Conservation (phyloP, 1,284 basidiomycete genomes). For the Pseudozyma hubeiensis region DNA sequence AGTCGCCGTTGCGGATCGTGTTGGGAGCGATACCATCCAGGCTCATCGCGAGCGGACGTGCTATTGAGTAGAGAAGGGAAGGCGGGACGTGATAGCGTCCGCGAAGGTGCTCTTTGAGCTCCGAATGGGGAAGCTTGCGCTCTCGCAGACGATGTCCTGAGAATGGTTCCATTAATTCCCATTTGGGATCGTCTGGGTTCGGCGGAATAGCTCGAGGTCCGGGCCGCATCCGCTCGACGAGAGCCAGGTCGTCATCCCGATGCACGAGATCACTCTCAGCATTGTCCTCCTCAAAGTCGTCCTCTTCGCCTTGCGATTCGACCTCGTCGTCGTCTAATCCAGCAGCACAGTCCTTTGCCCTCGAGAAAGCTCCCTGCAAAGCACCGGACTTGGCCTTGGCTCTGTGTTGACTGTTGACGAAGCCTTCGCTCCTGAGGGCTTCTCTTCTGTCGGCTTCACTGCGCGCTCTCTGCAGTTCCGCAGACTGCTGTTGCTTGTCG, state of each 20-base stretch:
- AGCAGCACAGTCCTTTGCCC: slow-evolving; percentile 9
- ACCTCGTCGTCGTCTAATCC: slow-evolving; percentile 1
- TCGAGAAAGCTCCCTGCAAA: slow-evolving; percentile 17
- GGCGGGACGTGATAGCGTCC: slow-evolving; percentile 88
- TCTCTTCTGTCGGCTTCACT: slow-evolving; percentile 26
- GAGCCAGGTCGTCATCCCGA: slow-evolving; percentile 29
- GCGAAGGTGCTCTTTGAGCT: slow-evolving; percentile 83
- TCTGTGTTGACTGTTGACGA: slow-evolving; percentile 3
- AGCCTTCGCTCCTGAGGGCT: slow-evolving; percentile 24
- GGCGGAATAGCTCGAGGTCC: slow-evolving; percentile 34
- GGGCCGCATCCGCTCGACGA: slow-evolving; percentile 24
- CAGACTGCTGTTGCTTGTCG: slow-evolving; percentile 30
- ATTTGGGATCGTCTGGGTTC: slow-evolving; percentile 43
- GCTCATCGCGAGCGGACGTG: slow-evolving; percentile 8
- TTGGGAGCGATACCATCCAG: slow-evolving; percentile 1
- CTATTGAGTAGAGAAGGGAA: slow-evolving; percentile 81
- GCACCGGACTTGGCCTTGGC: not conserved
- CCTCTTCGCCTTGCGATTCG: slow-evolving; percentile 3
- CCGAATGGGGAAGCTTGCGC: slow-evolving; percentile 79
- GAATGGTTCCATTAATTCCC: slow-evolving; percentile 43
- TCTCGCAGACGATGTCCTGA: slow-evolving; percentile 76
- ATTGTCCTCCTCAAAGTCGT: not conserved
- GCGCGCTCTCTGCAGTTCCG: slow-evolving; percentile 12
- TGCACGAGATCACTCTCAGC: not conserved
- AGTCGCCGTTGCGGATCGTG: slow-evolving; percentile 71